Evolutionary conservation across 139 green algal species (phyloP).

Genomic region (Chlorella sp.): DNA sequence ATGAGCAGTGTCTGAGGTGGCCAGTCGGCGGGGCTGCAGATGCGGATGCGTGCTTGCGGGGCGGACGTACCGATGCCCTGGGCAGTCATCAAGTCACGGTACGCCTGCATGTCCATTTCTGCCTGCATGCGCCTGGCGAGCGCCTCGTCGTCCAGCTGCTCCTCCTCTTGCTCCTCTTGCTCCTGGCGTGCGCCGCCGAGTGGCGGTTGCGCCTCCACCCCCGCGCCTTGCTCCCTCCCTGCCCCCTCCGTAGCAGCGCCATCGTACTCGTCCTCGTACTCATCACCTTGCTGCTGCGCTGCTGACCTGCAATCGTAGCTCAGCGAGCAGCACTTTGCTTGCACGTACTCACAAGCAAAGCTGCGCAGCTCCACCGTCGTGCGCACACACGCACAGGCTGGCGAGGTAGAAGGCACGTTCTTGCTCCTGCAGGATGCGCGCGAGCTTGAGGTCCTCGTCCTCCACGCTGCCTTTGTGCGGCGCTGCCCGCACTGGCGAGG

Average conservation of each 20-base stretch:
- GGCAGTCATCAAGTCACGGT: neutral
- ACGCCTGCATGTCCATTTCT: neutral
- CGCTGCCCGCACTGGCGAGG: no score
- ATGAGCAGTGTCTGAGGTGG: no score
- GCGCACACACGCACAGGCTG: no score
- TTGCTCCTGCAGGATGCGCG: constrained; percentile 19
- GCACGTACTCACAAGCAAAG: no score
- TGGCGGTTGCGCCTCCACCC: neutral
- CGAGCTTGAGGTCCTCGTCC: constrained; percentile 15
- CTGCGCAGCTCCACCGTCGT: no score
- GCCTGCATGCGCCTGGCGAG: neutral
- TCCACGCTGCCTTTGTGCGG: neutral
- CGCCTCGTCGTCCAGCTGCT: neutral
- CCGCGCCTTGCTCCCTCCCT: constrained; percentile 5
- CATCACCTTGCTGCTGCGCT: no score
- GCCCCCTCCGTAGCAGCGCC: constrained; percentile 7
- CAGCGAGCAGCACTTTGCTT: no score
- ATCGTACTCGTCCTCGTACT: no score
- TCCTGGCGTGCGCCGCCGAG: no score
- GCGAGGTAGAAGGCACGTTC: constrained; percentile 5
- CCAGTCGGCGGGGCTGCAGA: no score
- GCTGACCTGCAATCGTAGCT: no score
- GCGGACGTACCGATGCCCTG: neutral
- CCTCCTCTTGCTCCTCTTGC: no score
- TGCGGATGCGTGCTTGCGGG: neutral